Conservation (phyloP, 2,329 filamentous ascomycete species). For the Aureobasidium sp. region DNA sequence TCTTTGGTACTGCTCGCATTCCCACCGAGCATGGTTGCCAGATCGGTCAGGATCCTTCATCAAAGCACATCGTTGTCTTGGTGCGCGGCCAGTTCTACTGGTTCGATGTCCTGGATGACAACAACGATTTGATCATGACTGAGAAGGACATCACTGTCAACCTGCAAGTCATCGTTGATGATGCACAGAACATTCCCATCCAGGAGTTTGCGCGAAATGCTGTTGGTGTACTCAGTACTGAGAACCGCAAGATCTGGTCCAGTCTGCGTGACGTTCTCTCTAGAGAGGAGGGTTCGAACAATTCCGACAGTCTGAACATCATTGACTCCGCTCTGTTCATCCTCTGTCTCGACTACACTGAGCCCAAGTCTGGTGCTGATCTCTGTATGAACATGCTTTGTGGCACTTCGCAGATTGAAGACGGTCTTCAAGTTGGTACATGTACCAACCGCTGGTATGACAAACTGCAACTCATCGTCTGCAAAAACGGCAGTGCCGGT, state of each 20-base stretch:
- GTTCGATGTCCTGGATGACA: conserved; percentile 95
- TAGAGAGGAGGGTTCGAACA: conserved; percentile 81
- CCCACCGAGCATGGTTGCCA: conserved; percentile 92
- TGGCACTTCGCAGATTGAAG: conserved; percentile 83
- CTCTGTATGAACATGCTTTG: conserved; percentile 99
- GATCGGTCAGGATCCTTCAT: conserved; percentile 88
- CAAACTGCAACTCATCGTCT: conserved; percentile 97
- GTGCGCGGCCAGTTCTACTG: conserved; percentile 97
- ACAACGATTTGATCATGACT: conserved; percentile 92
- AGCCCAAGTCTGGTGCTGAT: conserved; percentile 70
- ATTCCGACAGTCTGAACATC: conserved; percentile 90
- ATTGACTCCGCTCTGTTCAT: conserved; percentile 92
- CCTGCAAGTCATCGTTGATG: conserved; percentile 83
- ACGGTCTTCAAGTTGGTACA: conserved; percentile 90
- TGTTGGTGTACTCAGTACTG: conserved; percentile 85
- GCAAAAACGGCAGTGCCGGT: conserved; percentile 94
- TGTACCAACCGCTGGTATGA: conserved; percentile 99
- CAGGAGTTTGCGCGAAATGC: conserved; percentile 94
- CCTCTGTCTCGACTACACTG: conserved; percentile 86
- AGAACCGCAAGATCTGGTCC: conserved; percentile 95
- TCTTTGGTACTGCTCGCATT: conserved; percentile 91
- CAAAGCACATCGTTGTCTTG: conserved; percentile 87
- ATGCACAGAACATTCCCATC: conserved; percentile 81
- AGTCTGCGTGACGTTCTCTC: conserved; percentile 81
- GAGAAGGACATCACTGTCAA: conserved; percentile 91